A percentile compares a stretch with the other conserved stretches of the same genome.
phyloP scores from a whole-genome alignment of 768 basidiomycete species.

The Macrolepiota fuliginosa region DNA sequence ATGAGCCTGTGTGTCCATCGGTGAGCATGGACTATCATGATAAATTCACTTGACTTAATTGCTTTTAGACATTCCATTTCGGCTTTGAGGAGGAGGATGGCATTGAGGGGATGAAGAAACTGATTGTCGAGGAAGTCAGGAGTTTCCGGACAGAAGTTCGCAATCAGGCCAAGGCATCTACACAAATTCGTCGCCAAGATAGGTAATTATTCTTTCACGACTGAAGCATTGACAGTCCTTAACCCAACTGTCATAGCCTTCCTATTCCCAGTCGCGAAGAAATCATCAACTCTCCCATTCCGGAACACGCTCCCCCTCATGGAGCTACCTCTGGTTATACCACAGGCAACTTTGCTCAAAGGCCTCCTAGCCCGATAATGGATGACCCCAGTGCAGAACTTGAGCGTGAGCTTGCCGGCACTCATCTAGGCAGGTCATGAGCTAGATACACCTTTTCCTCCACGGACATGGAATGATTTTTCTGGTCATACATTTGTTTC shows the following conservation, averaged over 20 bases:
- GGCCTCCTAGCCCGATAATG: conserved; percentile 67
- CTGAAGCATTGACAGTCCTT: neutral
- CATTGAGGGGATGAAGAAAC: conserved; percentile 94
- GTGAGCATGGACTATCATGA: conserved; percentile 37
- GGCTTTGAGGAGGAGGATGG: conserved; percentile 95
- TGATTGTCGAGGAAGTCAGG: conserved; percentile 93
- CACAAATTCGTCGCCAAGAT: conserved; percentile 75
- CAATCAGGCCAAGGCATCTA: conserved; percentile 69
- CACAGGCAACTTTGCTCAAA: conserved; percentile 31
- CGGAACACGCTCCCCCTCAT: conserved; percentile 55
- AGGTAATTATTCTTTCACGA: conserved; percentile 44
- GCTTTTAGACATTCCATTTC: conserved; percentile 84
- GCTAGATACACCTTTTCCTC: neutral
- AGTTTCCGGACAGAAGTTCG: conserved; percentile 89
- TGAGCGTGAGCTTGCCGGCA: conserved; percentile 81
- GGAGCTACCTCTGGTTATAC: conserved; percentile 75
- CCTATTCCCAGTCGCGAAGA: conserved; percentile 82
- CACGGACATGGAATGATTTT: neutral
- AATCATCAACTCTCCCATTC: conserved; percentile 73
- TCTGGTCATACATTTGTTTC: neutral
- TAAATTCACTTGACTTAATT: neutral
- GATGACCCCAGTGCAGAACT: conserved; percentile 86
- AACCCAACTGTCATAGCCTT: conserved; percentile 41
- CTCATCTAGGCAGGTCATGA: conserved; percentile 46
- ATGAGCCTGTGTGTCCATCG: conserved; percentile 83